A percentile compares a stretch with the other conserved stretches of the same genome.
phyloP scores from a whole-genome alignment of 2,329 filamentous ascomycete species.

The Venturia nashicola region DNA sequence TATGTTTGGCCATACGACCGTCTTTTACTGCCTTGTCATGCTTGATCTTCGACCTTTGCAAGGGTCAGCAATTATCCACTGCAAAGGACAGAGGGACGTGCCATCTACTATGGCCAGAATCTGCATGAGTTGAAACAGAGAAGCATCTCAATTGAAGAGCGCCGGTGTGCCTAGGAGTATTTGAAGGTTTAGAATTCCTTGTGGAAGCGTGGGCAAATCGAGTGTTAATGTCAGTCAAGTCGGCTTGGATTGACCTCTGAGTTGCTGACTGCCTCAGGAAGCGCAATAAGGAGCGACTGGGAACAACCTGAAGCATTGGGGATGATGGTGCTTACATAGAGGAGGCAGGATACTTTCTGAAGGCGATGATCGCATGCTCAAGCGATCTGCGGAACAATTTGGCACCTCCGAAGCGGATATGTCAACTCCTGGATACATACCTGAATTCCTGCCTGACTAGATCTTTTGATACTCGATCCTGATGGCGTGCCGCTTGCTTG shows the following conservation, averaged over 20 bases:
- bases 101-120: conserved; percentile 7
- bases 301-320: not conserved
- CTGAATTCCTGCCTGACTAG: not conserved
- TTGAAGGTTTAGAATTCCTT: not conserved
- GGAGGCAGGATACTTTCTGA: not conserved
- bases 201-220: not conserved
- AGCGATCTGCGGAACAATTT: not conserved
- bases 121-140: not conserved
- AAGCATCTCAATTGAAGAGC: not conserved
- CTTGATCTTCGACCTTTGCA: conserved; percentile 90
- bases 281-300: conserved; percentile 5
- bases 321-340: not conserved
- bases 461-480: not conserved
- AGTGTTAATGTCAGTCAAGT: not conserved
- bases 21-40: conserved; percentile 89
- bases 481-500: not conserved
- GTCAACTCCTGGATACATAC: not conserved
- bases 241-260: not conserved
- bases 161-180: not conserved
- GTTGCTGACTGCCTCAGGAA: not conserved
- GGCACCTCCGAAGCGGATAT: not conserved
- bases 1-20: conserved; percentile 60
- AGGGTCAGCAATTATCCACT: not conserved
- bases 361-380: not conserved
- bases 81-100: not conserved